phyloP scores from a whole-genome alignment of 176 grass and related monocot species.

The Paspalum notatum region DNA sequence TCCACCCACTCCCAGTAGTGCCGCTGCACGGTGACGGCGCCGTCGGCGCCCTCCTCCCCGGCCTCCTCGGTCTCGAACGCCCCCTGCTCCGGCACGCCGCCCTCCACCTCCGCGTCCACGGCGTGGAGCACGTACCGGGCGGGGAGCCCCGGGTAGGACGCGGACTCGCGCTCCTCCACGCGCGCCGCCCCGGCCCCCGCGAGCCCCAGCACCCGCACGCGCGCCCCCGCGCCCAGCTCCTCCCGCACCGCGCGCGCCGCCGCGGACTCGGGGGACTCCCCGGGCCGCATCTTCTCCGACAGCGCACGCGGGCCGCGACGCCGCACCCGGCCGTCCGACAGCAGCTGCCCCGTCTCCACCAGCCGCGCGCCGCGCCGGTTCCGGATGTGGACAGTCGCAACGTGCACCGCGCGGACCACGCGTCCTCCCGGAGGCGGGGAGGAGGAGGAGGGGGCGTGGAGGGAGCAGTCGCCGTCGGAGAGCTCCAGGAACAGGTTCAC shows the following conservation, averaged over 20 bases:
- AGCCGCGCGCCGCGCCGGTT: constrained; percentile 62
- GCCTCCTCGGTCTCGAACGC: constrained; percentile 84
- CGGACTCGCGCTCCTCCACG: constrained; percentile 76
- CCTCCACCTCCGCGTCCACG: constrained; percentile 65
- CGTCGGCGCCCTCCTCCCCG: constrained; percentile 56
- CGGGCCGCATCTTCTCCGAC: constrained; percentile 88
- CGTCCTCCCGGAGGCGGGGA: background rate
- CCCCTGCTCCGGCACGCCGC: constrained; percentile 66
- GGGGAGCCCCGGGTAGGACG: constrained; percentile 70
- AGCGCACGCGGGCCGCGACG: constrained; percentile 55
- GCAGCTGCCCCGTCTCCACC: constrained; percentile 76
- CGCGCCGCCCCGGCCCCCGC: constrained; percentile 28
- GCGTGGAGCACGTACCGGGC: constrained; percentile 77
- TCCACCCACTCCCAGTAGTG: constrained; percentile 55
- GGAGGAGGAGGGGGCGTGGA: constrained; percentile 27
- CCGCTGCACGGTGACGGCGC: constrained; percentile 55
- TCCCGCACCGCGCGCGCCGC: constrained; percentile 60
- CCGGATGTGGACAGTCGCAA: constrained; percentile 65
- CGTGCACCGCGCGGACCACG: constrained; percentile 71
- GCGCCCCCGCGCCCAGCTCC: constrained; percentile 66
- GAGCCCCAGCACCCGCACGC: constrained; percentile 53
- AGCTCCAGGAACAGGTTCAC: constrained; percentile 91
- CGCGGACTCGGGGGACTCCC: constrained; percentile 70
- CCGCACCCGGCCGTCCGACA: constrained; percentile 77
- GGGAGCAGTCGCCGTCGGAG: constrained; percentile 69